These are phyloP conservation scores for Auriscalpium orientale DNA, from an alignment of 768 basidiomycete genomes.

Conservation along the genomic window DNA sequence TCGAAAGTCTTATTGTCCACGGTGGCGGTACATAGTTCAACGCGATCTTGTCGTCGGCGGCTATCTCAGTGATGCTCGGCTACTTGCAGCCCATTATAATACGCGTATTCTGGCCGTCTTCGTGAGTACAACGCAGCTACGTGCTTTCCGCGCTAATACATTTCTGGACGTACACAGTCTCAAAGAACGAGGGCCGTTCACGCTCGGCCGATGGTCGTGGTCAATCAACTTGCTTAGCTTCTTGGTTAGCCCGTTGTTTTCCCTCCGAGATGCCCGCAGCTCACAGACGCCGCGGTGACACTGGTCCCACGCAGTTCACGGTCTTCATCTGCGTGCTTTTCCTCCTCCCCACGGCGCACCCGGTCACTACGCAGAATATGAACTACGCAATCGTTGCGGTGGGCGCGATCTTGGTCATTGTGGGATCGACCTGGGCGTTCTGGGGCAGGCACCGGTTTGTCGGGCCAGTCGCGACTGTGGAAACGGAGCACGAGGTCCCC, in stretches of 20 bases:
- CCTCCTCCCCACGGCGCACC: slow-evolving; percentile 46
- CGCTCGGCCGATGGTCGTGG: slow-evolving; percentile 47
- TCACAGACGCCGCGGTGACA: background rate
- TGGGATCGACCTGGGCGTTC: slow-evolving; percentile 35
- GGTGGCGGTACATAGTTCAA: slow-evolving; percentile 33
- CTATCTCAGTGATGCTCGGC: slow-evolving; percentile 50
- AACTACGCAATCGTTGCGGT: slow-evolving; percentile 51
- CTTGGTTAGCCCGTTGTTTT: slow-evolving; percentile 24
- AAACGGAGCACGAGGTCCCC: background rate
- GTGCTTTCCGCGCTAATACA: slow-evolving; percentile 2
- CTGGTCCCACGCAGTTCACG: slow-evolving; percentile 31
- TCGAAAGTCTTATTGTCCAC: background rate
- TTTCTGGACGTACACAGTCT: slow-evolving; percentile 26
- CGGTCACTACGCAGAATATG: slow-evolving; percentile 44
- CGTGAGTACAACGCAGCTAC: slow-evolving; percentile 27
- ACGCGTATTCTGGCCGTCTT: slow-evolving; percentile 47
- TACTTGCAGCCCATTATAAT: slow-evolving; percentile 53
- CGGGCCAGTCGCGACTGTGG: slow-evolving; percentile 36
- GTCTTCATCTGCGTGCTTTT: slow-evolving; percentile 48
- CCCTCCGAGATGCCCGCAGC: background rate
- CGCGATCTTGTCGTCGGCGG: slow-evolving; percentile 48
- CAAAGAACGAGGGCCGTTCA: slow-evolving; percentile 40
- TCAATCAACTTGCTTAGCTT: slow-evolving; percentile 41
- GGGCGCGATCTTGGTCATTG: slow-evolving; percentile 38
- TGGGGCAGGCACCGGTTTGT: slow-evolving; percentile 41